Conservation (phyloP, 169 alveolate species). For the Plasmodium knowlesi region DNA sequence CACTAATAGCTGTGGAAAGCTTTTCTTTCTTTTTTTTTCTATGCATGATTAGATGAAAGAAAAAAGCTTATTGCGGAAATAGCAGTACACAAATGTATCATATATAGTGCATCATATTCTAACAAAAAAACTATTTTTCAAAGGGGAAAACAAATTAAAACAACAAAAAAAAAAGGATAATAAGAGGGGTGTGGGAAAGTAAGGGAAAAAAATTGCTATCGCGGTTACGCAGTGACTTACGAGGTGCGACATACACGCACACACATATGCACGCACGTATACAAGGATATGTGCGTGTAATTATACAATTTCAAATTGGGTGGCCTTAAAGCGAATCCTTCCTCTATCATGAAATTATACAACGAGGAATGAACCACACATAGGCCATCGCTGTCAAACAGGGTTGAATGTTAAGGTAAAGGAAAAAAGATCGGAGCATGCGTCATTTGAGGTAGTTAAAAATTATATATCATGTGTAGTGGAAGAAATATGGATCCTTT, state of each 20-base stretch:
- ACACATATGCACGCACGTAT: background rate
- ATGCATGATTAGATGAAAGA: background rate
- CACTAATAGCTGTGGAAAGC: background rate
- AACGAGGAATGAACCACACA: background rate
- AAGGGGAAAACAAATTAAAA: background rate
- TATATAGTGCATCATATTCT: background rate
- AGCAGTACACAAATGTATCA: background rate
- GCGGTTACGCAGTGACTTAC: background rate
- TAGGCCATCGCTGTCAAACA: background rate
- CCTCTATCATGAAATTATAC: background rate
- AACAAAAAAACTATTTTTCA: background rate
- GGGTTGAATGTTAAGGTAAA: background rate
- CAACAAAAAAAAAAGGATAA: background rate
- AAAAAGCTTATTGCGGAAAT: background rate
- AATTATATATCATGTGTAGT: background rate
- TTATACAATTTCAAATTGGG: background rate
- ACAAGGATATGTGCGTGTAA: background rate
- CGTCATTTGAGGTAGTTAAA: background rate
- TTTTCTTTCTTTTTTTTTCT: background rate
- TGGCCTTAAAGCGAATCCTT: background rate
- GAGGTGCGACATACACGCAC: background rate
- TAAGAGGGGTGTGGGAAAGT: background rate
- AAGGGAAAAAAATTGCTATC: background rate
- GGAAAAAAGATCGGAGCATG: background rate
- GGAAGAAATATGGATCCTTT: background rate